Evolutionary conservation across 2,329 filamentous ascomycete genomes (phyloP).

Genomic region (Akanthomyces dipterigenus): DNA sequence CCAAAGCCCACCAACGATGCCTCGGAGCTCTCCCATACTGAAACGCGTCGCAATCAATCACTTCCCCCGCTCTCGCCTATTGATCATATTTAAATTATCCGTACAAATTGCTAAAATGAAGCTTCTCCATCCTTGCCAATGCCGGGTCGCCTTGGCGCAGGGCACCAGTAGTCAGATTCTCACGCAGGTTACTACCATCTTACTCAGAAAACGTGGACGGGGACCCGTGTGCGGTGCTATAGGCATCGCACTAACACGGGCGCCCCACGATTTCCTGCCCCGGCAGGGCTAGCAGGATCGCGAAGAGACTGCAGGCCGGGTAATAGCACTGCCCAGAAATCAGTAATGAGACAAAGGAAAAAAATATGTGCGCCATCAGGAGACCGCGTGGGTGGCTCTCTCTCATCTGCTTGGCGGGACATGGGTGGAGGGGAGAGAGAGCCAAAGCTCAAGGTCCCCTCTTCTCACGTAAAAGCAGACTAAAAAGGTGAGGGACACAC

Average conservation of each 20-base stretch:
- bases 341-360: neutral
- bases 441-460: neutral
- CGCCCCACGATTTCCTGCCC: slow-evolving; percentile 1
- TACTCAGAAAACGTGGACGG: slow-evolving; percentile 3
- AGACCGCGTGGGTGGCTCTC: neutral
- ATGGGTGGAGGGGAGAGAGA: neutral
- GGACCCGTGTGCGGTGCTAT: no score
- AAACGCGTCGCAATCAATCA: neutral
- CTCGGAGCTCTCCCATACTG: neutral
- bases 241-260: slow-evolving; percentile 4
- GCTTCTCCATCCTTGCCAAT: neutral
- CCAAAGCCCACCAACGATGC: neutral
- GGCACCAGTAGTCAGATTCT: slow-evolving; percentile 5
- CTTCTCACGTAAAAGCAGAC: slow-evolving; percentile 11
- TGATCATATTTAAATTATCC: neutral
- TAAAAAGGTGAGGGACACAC: neutral
- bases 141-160: neutral
- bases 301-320: neutral
- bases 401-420: neutral
- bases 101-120: neutral
- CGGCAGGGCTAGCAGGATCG: slow-evolving; percentile 1
- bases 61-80: neutral
- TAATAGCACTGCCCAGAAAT: neutral
- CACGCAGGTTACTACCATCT: slow-evolving; percentile 12
- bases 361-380: neutral